These are phyloP conservation scores for Paraconiothyrium sp. DNA, from an alignment of 2,329 filamentous ascomycete genomes.

Conservation along the genomic window DNA sequence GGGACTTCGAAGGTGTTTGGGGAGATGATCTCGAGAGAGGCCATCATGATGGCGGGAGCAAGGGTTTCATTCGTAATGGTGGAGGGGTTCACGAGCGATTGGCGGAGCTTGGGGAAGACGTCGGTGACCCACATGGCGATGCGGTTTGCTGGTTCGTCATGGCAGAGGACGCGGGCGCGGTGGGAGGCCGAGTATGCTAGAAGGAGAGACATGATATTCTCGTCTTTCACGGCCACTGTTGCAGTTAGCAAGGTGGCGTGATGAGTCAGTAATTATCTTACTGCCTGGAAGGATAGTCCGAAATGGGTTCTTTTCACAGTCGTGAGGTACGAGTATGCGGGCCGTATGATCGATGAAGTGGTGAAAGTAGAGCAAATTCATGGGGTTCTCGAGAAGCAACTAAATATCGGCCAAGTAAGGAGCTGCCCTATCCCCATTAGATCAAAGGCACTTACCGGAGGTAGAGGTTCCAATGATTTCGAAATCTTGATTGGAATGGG, in stretches of 20 bases:
- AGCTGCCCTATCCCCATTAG: not conserved
- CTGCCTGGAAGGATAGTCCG: slow-evolving; percentile 69
- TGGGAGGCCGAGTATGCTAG: slow-evolving; percentile 88
- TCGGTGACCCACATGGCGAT: slow-evolving; percentile 84
- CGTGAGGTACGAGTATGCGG: slow-evolving; percentile 69
- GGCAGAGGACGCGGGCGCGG: slow-evolving; percentile 76
- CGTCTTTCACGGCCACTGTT: slow-evolving; percentile 71
- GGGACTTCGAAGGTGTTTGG: slow-evolving; percentile 82
- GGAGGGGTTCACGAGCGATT: slow-evolving; percentile 68
- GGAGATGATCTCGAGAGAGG: slow-evolving; percentile 83
- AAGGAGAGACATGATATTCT: slow-evolving; percentile 78
- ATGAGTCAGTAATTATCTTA: slow-evolving; percentile 49
- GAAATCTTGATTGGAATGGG: slow-evolving; percentile 73
- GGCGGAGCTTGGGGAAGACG: slow-evolving; percentile 76
- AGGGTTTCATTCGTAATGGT: slow-evolving; percentile 77
- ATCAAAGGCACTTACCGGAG: slow-evolving; percentile 38
- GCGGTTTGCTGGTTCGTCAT: slow-evolving; percentile 77
- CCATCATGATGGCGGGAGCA: slow-evolving; percentile 84
- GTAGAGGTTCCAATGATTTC: slow-evolving; percentile 65
- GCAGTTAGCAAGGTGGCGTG: slow-evolving; percentile 32
- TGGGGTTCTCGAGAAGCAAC: slow-evolving; percentile 73
- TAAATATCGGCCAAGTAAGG: not conserved
- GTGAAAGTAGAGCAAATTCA: slow-evolving; percentile 81
- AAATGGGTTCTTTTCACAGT: slow-evolving; percentile 69
- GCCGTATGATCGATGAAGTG: slow-evolving; percentile 84